Evolutionary conservation across 2,329 filamentous ascomycete species (phyloP).

Genomic region (Cytospora leucostoma): DNA sequence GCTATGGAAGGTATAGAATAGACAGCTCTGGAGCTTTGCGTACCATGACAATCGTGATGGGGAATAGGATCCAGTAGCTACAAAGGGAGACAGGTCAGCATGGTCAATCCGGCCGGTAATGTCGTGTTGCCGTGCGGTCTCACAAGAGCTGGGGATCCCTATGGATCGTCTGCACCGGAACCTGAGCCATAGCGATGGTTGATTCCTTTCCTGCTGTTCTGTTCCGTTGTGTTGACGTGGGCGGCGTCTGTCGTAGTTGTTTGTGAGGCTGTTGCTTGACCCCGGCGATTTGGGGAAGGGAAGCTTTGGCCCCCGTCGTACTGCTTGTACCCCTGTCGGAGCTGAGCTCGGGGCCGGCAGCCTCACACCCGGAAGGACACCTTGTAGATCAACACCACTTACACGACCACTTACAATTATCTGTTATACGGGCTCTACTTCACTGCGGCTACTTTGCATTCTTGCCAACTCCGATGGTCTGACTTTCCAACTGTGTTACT

Average conservation of each 20-base stretch:
- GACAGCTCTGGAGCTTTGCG: slow-evolving; percentile 30
- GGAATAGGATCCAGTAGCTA: slow-evolving; percentile 98
- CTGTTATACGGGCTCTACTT: too few relatives aligned
- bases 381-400: slow-evolving; percentile 18
- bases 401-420: not conserved
- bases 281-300: slow-evolving; percentile 3
- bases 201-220: not conserved
- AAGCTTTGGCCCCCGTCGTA: slow-evolving; percentile 6
- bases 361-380: slow-evolving; percentile 15
- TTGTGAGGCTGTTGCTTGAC: slow-evolving; percentile 1
- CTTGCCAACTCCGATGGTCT: not conserved
- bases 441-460: not conserved
- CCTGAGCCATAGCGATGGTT: slow-evolving; percentile 69
- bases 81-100: slow-evolving; percentile 26
- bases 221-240: slow-evolving; percentile 13
- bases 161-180: slow-evolving; percentile 91
- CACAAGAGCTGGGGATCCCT: slow-evolving; percentile 98
- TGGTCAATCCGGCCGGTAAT: slow-evolving; percentile 2
- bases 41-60: slow-evolving; percentile 96
- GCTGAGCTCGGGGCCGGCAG: slow-evolving; percentile 6
- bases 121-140: slow-evolving; percentile 39
- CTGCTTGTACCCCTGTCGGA: not conserved
- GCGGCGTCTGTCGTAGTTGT: slow-evolving; percentile 2
- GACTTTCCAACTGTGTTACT: not conserved
- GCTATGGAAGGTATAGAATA: slow-evolving; percentile 7